A percentile compares a stretch with the other conserved stretches of the same genome.
Evolutionary conservation across 169 alveolate genomes (phyloP).

Genomic region (Babesia bigemina): DNA sequence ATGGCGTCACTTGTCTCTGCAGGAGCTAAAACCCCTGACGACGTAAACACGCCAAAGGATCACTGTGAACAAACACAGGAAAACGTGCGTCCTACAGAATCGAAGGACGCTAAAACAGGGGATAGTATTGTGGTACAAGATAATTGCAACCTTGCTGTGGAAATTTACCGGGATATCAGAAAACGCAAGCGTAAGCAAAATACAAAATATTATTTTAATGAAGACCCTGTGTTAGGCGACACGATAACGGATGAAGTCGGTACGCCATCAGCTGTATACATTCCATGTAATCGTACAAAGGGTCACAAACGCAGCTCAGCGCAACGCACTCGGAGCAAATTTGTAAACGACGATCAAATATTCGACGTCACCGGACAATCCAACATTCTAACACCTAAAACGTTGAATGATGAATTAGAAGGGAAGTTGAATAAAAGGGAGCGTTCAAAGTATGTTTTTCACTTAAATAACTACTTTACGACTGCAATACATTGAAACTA

Average conservation of each 20-base stretch:
- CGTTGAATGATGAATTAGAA: too few relatives aligned
- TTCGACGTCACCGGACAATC: too few relatives aligned
- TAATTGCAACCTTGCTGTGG: neutral
- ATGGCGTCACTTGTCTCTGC: constrained; percentile 7
- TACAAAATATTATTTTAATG: neutral
- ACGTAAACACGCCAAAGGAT: neutral
- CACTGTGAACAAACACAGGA: neutral
- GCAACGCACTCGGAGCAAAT: neutral
- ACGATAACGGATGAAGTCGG: neutral
- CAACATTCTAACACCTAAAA: too few relatives aligned
- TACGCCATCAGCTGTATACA: neutral
- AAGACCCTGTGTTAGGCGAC: neutral
- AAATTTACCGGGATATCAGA: neutral
- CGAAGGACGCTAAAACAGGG: neutral
- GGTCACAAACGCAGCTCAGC: neutral
- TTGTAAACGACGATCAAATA: too few relatives aligned
- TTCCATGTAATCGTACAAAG: neutral
- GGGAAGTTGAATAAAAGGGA: too few relatives aligned
- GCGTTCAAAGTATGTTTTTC: too few relatives aligned
- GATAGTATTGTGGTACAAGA: neutral
- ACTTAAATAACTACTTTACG: too few relatives aligned
- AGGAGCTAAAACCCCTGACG: neutral
- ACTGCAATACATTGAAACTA: too few relatives aligned
- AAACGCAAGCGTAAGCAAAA: neutral
- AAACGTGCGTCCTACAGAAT: neutral